Evolutionary conservation across 495 filamentous ascomycete species (phyloP), one percentile per base, ranked within the genome.

Genomic region (Immersiella caudata): DNA sequence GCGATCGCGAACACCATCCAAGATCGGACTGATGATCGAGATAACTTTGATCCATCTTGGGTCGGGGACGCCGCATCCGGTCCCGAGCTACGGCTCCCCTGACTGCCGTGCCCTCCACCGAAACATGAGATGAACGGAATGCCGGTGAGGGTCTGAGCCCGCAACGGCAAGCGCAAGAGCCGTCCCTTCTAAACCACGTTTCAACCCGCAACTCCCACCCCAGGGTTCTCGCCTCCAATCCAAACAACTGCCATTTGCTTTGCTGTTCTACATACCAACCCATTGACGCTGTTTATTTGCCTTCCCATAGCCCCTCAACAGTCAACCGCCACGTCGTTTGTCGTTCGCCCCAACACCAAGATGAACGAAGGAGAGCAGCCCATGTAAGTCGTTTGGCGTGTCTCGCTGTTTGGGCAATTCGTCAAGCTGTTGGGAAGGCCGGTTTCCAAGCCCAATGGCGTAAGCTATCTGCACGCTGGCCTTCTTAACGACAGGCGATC

Each of bases 311-410:
- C n/a, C n/a, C n/a, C n/a, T 29, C 35, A 22, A 25, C 27, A 1
- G 50, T 5, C 21, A 1, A 40, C 25, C 68, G 62, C 62, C 62
- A 71, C 40, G 51, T 63, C 58, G 26, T 11, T 14, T 12, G 25
- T 22, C 27, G 21, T 25, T 56, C 64, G 24, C 36, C 54, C 12
- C 22, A 14, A 35, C 57, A 61, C 50, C 65, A 65, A 65, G 18
- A 67, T 67, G 65, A 50, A 46, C 66, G 33, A 60, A 46, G n/a
- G 49, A 27, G 40, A 50, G 21, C 55, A 49, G 22, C 64, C 46
- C 56, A 65, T 68, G 60, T 60, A 57, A 50, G 56, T 63, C 35
- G 46, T 8, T 46, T 33, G 29, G 33, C 16, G 14, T 20, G 50
- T 59, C 27, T 62, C 22, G 36, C 9, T 55, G 56, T 56, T 29